phyloP scores from a whole-genome alignment of 106 monocot species.

The Acorus gramineus region DNA sequence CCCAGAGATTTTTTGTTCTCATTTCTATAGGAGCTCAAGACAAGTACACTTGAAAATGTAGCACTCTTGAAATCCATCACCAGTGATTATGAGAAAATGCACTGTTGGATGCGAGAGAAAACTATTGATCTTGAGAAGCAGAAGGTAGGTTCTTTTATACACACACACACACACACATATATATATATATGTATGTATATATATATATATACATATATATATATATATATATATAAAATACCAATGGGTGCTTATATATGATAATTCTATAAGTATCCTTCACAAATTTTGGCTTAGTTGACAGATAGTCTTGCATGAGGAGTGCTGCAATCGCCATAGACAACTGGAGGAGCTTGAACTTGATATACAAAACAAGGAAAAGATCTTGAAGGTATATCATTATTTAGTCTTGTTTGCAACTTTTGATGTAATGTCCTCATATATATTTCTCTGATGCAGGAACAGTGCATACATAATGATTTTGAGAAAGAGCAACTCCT shows the following conservation, averaged over 20 bases:
- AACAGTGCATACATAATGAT: constrained; percentile 36
- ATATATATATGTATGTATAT: too few relatives aligned
- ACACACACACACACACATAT: too few relatives aligned
- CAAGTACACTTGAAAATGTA: constrained; percentile 22
- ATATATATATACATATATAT: too few relatives aligned
- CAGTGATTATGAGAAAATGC: constrained; percentile 22
- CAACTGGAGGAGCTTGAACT: constrained; percentile 37
- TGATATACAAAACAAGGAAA: constrained; percentile 29
- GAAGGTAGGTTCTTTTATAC: constrained; percentile 43
- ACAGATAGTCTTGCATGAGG: constrained; percentile 34
- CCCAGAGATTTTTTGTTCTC: not conserved
- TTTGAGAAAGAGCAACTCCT: constrained; percentile 69
- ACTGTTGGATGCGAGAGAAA: constrained; percentile 29
- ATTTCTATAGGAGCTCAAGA: constrained; percentile 42
- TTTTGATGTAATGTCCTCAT: not conserved
- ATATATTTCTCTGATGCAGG: constrained; percentile 30
- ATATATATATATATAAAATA: too few relatives aligned
- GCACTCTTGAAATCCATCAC: constrained; percentile 39
- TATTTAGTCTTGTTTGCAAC: not conserved
- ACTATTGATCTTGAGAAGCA: constrained; percentile 39
- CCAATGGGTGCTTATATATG: too few relatives aligned
- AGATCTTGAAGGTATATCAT: constrained; percentile 40
- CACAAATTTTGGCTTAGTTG: constrained; percentile 2
- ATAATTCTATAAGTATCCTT: not conserved
- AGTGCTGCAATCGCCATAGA: constrained; percentile 21